phyloP scores from a whole-genome alignment of 192 early-diverging fungal genomes.

The Coemansia sp. region DNA sequence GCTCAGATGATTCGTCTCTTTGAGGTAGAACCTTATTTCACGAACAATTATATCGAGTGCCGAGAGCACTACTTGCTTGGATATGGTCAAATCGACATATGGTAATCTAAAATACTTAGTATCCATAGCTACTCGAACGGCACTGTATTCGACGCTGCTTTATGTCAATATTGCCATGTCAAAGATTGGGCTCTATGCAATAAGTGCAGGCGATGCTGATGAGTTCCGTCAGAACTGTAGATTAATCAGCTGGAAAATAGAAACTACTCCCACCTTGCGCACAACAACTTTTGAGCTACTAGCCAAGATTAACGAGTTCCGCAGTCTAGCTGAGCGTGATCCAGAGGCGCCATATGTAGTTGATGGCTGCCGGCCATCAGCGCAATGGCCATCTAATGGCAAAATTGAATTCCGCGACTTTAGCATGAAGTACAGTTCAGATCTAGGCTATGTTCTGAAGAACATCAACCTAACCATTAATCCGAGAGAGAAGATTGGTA shows the following conservation, averaged over 20 bases:
- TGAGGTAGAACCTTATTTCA: constrained; percentile 57
- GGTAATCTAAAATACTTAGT: neutral
- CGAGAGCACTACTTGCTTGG: constrained; percentile 59
- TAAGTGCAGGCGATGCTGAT: neutral
- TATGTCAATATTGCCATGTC: no score
- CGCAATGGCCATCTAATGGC: no score
- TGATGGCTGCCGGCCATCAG: no score
- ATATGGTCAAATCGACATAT: neutral
- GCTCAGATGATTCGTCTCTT: no score
- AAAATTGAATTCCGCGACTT: no score
- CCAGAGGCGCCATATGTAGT: no score
- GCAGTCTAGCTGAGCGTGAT: no score
- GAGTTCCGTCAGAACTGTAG: neutral
- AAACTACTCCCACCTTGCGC: neutral
- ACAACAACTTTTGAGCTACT: neutral
- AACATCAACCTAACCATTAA: constrained; percentile 52
- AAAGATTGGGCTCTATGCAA: no score
- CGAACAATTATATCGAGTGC: constrained; percentile 51
- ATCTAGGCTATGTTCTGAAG: constrained; percentile 30
- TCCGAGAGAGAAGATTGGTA: constrained; percentile 56
- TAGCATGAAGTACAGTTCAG: no score
- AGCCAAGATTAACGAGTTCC: neutral
- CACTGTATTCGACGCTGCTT: no score
- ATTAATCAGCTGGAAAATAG: neutral
- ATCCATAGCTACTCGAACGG: no score